Evolutionary conservation across 1,284 basidiomycete genomes (phyloP).

Genomic region (Ustilago shanxiensis): DNA sequence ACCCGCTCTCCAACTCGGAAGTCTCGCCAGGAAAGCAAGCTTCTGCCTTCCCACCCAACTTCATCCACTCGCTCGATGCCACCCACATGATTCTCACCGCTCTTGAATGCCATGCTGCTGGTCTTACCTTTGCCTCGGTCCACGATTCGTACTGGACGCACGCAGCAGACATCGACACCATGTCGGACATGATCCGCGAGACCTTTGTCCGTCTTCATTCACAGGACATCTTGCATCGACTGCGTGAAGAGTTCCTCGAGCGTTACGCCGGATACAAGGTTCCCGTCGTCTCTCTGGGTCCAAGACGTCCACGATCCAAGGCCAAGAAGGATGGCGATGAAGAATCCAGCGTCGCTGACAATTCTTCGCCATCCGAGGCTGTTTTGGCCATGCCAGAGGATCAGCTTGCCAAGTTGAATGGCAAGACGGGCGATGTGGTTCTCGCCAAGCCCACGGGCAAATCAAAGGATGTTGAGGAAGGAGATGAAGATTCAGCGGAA

Average conservation of each 20-base stretch:
- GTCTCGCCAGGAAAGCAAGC: constrained; percentile 91
- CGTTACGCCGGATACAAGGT: constrained; percentile 62
- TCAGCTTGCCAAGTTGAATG: constrained; percentile 35
- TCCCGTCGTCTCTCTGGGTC: constrained; percentile 47
- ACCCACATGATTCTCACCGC: constrained; percentile 99
- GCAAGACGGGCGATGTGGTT: constrained; percentile 28
- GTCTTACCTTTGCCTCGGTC: constrained; percentile 87
- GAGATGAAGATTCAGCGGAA: constrained; percentile 9
- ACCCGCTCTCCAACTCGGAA: constrained; percentile 83
- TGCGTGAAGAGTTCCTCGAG: constrained; percentile 71
- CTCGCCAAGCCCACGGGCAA: constrained; percentile 24
- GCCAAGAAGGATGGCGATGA: constrained; percentile 6
- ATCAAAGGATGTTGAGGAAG: constrained; percentile 21
- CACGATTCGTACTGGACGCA: constrained; percentile 99
- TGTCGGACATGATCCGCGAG: constrained; percentile 90
- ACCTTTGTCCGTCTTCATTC: constrained; percentile 93
- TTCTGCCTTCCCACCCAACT: constrained; percentile 98
- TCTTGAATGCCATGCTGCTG: constrained; percentile 76
- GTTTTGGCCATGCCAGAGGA: constrained; percentile 41
- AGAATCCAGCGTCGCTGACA: constrained; percentile 3
- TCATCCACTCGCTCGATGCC: constrained; percentile 96
- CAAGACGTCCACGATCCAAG: constrained; percentile 15
- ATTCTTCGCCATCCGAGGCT: constrained; percentile 26
- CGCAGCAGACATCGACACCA: constrained; percentile 85
- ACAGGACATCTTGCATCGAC: constrained; percentile 80